These are phyloP conservation scores for Fusarium clavum DNA, from an alignment of 2,329 filamentous ascomycete genomes.

Conservation along the genomic window DNA sequence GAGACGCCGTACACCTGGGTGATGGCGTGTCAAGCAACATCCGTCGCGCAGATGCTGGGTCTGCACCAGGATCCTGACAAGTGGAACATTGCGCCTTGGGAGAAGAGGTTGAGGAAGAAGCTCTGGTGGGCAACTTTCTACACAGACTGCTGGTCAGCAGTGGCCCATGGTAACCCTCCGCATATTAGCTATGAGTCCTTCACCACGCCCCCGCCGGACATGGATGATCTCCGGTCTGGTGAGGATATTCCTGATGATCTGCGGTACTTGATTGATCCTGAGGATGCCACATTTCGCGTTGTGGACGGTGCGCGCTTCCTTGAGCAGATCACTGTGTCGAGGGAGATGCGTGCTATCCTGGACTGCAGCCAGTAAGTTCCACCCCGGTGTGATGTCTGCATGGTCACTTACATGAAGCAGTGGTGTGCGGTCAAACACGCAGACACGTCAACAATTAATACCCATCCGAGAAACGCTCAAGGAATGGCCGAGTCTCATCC, in stretches of 20 bases:
- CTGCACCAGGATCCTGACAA: constrained; percentile 57
- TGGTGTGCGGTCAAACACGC: constrained; percentile 23
- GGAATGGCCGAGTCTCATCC: constrained; percentile 53
- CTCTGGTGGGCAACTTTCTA: constrained; percentile 60
- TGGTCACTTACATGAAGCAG: constrained; percentile 23
- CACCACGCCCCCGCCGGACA: constrained; percentile 52
- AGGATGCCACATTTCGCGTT: constrained; percentile 49
- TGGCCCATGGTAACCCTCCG: constrained; percentile 60
- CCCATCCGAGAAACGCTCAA: constrained; percentile 47
- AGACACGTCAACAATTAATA: constrained; percentile 40
- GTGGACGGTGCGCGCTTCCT: constrained; percentile 54
- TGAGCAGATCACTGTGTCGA: constrained; percentile 50
- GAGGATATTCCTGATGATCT: constrained; percentile 55
- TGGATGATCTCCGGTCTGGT: constrained; percentile 58
- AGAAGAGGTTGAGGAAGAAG: constrained; percentile 57
- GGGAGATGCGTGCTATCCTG: constrained; percentile 49
- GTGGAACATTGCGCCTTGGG: constrained; percentile 58
- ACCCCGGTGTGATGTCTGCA: neutral
- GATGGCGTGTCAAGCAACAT: constrained; percentile 56
- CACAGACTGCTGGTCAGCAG: constrained; percentile 58
- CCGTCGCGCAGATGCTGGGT: constrained; percentile 59
- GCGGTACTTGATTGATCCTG: constrained; percentile 51
- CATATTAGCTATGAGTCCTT: constrained; percentile 57
- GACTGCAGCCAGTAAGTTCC: constrained; percentile 51
- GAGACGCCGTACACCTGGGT: constrained; percentile 61